These are phyloP conservation scores for Gillenia trifoliata DNA, from an alignment of 306 rosid genomes.

Conservation along the genomic window DNA sequence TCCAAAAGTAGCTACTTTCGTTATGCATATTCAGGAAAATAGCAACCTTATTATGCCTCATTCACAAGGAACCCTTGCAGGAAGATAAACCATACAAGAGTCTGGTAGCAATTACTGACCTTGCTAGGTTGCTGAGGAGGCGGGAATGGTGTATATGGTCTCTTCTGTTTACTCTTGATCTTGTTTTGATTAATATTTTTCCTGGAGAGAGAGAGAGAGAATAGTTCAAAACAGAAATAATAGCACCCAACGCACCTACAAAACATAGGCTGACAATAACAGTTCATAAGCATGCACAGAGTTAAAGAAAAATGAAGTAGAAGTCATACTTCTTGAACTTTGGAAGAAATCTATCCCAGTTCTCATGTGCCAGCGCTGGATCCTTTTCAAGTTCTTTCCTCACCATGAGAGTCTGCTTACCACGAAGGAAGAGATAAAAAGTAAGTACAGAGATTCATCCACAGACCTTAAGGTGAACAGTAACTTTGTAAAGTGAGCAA, in stretches of 20 bases:
- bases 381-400: slow-evolving; percentile 89
- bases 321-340: slow-evolving; percentile 73
- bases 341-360: slow-evolving; percentile 96
- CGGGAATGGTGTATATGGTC: slow-evolving; percentile 81
- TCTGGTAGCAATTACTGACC: slow-evolving; percentile 41
- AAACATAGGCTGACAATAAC: background rate
- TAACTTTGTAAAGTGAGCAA: background rate
- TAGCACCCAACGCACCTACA: background rate
- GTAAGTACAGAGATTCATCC: background rate
- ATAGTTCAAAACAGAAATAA: background rate
- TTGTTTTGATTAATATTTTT: slow-evolving; percentile 82
- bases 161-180: slow-evolving; percentile 63
- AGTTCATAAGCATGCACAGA: background rate
- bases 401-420: slow-evolving; percentile 73
- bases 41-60: background rate
- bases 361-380: slow-evolving; percentile 80
- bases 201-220: slow-evolving; percentile 34
- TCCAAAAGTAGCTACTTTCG: background rate
- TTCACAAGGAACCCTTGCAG: background rate
- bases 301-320: background rate
- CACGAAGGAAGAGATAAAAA: background rate
- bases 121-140: slow-evolving; percentile 89
- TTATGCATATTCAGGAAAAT: background rate
- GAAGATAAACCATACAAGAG: background rate
- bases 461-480: background rate